phyloP scores from a whole-genome alignment of 495 filamentous ascomycete genomes.

The Penicillium coprophilum region DNA sequence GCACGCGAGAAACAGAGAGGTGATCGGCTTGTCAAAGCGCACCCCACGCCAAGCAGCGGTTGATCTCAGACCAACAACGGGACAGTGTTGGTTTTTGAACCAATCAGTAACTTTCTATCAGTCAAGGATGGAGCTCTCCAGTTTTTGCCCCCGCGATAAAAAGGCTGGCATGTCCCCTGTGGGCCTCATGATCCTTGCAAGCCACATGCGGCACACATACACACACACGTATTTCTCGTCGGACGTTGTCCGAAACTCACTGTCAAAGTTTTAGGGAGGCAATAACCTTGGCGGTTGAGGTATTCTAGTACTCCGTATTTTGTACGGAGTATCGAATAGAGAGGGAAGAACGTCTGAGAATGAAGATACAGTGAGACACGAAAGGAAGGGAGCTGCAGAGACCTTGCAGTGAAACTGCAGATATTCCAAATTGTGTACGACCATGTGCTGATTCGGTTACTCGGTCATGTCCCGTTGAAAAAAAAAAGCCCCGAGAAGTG shows the following conservation, averaged over 20 bases:
- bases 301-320: not conserved
- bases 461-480: not conserved
- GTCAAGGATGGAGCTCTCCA: not conserved
- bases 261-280: not conserved
- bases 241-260: constrained; percentile 7
- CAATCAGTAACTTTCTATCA: constrained; percentile 10
- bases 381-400: not conserved
- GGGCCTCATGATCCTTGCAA: not conserved
- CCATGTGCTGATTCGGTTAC: not conserved
- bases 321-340: no score
- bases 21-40: constrained; percentile 7
- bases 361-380: not conserved
- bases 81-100: not conserved
- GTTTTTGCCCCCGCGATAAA: constrained; percentile 5
- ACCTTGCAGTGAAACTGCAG: not conserved
- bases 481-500: not conserved
- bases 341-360: no score
- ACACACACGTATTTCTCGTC: not conserved
- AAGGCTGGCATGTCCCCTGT: not conserved
- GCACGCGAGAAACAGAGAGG: not conserved
- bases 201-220: not conserved
- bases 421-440: not conserved
- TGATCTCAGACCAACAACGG: not conserved
- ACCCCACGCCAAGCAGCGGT: constrained; percentile 14
- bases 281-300: not conserved